Evolutionary conservation across 1,284 basidiomycete species (phyloP).

Genomic region (Apiotrichum veenhuisii): DNA sequence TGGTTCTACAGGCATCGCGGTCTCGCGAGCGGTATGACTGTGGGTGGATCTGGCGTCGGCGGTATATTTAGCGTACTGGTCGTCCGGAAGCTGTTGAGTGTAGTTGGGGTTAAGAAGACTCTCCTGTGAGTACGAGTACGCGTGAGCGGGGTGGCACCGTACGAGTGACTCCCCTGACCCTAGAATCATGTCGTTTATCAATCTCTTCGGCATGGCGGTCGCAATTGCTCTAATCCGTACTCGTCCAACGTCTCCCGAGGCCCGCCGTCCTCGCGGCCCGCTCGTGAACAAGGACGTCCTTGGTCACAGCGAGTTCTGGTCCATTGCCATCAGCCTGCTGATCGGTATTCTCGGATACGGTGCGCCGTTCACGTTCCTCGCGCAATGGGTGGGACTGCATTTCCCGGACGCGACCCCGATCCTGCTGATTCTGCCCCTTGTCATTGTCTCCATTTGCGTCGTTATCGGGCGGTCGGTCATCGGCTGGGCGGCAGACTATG

Average conservation of each 20-base stretch:
- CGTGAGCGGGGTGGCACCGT: not conserved
- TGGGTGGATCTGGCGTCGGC: constrained; percentile 38
- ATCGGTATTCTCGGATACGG: constrained; percentile 30
- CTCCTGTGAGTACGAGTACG: constrained; percentile 24
- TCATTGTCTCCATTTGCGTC: constrained; percentile 11
- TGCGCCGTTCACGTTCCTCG: constrained; percentile 27
- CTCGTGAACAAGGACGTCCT: constrained; percentile 24
- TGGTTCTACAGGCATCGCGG: constrained; percentile 41
- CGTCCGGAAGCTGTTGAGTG: constrained; percentile 25
- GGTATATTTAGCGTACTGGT: constrained; percentile 28
- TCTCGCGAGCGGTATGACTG: constrained; percentile 34
- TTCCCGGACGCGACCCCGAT: constrained; percentile 18
- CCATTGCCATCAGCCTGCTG: constrained; percentile 26
- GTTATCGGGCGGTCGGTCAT: constrained; percentile 10
- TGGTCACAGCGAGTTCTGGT: constrained; percentile 16
- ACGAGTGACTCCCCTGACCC: not conserved
- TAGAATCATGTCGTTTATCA: constrained; percentile 39
- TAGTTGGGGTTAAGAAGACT: constrained; percentile 29
- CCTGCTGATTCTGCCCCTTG: constrained; percentile 18
- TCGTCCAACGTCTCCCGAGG: constrained; percentile 35
- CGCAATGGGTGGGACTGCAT: constrained; percentile 22
- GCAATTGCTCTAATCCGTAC: constrained; percentile 31
- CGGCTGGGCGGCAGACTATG: constrained; percentile 8
- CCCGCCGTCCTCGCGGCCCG: constrained; percentile 23
- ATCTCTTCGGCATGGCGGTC: constrained; percentile 21